These are phyloP conservation scores for Meyerozyma smithsonii DNA, from an alignment of 1,139 yeast genomes.

Conservation along the genomic window DNA sequence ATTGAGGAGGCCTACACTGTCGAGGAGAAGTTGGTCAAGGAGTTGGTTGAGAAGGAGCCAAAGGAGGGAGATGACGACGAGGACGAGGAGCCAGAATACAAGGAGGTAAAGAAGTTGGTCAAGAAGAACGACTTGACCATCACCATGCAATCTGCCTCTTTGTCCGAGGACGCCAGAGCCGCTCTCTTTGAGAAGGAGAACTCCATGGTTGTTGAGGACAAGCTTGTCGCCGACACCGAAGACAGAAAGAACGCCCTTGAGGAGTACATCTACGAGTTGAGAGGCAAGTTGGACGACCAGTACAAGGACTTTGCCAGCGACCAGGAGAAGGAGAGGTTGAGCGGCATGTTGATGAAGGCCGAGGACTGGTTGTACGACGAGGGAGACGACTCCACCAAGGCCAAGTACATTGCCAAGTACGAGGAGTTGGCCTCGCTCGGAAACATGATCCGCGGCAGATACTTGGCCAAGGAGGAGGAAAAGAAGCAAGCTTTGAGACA, in stretches of 20 bases:
- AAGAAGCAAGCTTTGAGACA: conserved; percentile 84
- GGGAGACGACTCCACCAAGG: conserved; percentile 95
- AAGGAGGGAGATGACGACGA: conserved; percentile 29
- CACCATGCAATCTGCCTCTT: conserved; percentile 58
- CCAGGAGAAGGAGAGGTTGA: conserved; percentile 79
- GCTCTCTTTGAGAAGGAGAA: conserved; percentile 75
- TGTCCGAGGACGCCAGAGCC: conserved; percentile 55
- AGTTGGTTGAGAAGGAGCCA: conserved; percentile 64
- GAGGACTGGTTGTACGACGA: conserved; percentile 99
- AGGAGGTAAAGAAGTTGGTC: conserved; percentile 88
- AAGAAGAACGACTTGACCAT: conserved; percentile 75
- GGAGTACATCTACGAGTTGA: conserved; percentile 95
- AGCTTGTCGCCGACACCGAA: conserved; percentile 97
- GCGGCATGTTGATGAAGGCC: conserved; percentile 70
- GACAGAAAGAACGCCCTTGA: conserved; percentile 97
- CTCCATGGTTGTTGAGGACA: conserved; percentile 82
- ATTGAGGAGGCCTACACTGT: conserved; percentile 94
- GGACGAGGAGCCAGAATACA: conserved; percentile 78
- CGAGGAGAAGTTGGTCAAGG: conserved; percentile 87
- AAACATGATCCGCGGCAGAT: conserved; percentile 93
- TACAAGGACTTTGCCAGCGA: conserved; percentile 86
- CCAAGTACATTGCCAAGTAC: conserved; percentile 94
- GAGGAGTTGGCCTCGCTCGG: conserved; percentile 96
- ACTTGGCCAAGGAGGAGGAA: conserved; percentile 91
- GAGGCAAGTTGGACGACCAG: conserved; percentile 94